Evolutionary conservation across 2,329 filamentous ascomycete species (phyloP).

Genomic region (Aspergillus costaricaensis): DNA sequence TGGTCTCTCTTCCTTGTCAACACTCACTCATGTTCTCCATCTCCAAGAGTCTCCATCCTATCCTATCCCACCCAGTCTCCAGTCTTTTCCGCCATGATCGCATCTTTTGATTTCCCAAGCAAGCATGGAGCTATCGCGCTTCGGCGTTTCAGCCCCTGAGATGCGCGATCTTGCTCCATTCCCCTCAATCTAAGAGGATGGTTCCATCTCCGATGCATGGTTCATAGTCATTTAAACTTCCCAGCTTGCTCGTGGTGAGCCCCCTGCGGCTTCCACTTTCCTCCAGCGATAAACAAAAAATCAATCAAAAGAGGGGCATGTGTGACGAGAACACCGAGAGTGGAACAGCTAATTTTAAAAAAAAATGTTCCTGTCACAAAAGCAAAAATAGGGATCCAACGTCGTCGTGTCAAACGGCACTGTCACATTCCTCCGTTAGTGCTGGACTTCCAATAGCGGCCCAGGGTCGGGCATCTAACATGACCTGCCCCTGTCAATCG

Average conservation of each 20-base stretch:
- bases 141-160: conserved; percentile 16
- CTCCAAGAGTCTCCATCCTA: too few relatives aligned
- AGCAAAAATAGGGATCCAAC: not conserved
- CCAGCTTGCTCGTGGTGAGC: too few relatives aligned
- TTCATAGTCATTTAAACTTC: not conserved
- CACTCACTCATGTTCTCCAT: too few relatives aligned
- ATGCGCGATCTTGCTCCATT: conserved; percentile 8
- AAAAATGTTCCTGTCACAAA: not conserved
- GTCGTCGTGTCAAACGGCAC: not conserved
- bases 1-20: too few relatives aligned
- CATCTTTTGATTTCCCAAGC: not conserved
- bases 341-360: not conserved
- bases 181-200: not conserved
- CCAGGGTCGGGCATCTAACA: not conserved
- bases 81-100: not conserved
- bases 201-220: not conserved
- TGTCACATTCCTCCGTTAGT: not conserved
- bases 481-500: conserved; percentile 2
- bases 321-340: not conserved
- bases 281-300: too few relatives aligned
- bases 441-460: not conserved
- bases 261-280: not conserved
- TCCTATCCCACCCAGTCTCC: too few relatives aligned
- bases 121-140: conserved; percentile 7
- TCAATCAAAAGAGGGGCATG: not conserved